Evolutionary conservation across 2,329 filamentous ascomycete genomes (phyloP), one percentile per base, ranked within the genome.

Genomic region (Colletotrichum eremochloae): DNA sequence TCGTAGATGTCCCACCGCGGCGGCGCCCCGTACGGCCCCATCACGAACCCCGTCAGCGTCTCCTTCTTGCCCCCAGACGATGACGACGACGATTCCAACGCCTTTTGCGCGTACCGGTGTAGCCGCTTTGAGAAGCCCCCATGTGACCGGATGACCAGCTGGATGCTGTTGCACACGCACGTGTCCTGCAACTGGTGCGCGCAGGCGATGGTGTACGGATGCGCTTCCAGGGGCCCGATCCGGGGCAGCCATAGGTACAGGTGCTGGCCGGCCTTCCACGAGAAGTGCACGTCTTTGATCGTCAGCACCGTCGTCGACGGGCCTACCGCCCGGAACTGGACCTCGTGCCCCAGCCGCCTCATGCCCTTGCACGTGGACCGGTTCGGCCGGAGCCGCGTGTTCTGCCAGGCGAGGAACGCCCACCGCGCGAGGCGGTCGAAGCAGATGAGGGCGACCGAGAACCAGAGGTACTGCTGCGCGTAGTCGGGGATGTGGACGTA

Each of bases 391-490:
- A 88, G 63, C 46, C 84, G 84, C 67, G 87, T 75, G 74, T 91
- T 91, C 74, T 86, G 86, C 84, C 85, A 87, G 0, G 87, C 68
- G 0, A 90, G 79, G 68, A 87, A 74, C 2, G 80, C 76, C 75
- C 84, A 79, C 63, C 90, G 85, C 67, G 86, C 86, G n/a, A 85
- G 81, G 4, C 91, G 86, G 75, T 94, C 92, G 71, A 91, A 88
- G 63, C 85, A 88, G 52, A 92, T 84, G 2, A 91, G 85, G 1
- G 86, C 89, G 24, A 93, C 83, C 15, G 90, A 86, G 75, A 92
- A 88, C 91, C 91, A 93, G 48, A 94, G 81, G 67, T 92, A 90
- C 77, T 89, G 89, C 38, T 82, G 84, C 8, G 91, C 87, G 60
- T 88, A 86, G 9, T 77, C 76, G 1, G 92, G 91, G 4, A 92